Base-by-base conservation (phyloP, 2,329 filamentous ascomycete species). In the Zymoseptoria pseudotritici region DNA sequence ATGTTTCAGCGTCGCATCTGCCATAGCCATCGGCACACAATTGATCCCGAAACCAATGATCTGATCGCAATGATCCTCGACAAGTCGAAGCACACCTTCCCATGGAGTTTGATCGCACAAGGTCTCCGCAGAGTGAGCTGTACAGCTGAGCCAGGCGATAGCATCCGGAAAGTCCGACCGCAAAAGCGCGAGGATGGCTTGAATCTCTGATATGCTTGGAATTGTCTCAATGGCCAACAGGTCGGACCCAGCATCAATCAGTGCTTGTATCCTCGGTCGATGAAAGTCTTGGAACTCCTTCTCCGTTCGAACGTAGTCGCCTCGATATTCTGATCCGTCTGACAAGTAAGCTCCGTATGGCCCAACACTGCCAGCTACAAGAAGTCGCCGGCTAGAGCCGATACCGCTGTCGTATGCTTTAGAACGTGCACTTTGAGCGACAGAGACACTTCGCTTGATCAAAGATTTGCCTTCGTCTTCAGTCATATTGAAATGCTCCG, bases 271-370 rank as follows among this genome's bases (percentile, higher is more conserved):
- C 11, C 78, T 67, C 2, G 71, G 71, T 6, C 76, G 73, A 65
- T 80, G 78, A 62, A 80, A 80, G 3, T 64, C 66, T 56, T 75
- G 73, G 66, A 78, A 67, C 6, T 72, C 70, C 0, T 69, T 60
- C 8, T 56, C 53, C 2, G 63, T 61, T 22, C 57, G 60, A 9
- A 62, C 60, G 62, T 80, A 80, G 57, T 74, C 73, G 21, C 78
- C 78, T 1, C 71, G 68, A 59, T 80, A 80, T 63, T 80, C 78
- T 11, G 72, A 73, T 4, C 78, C 78, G 58, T 80, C 71, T 1
- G 78, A 72, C 2, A 80, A 70, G 58, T 73, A 80, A 6, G 78
- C 78, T 11, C 78, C 78, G 58, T 79, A 80, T 1, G 78, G 78
- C 0, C 78, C 78, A 5, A 80, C 75, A 57, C 73, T 77, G 4